A percentile compares a stretch with the other conserved stretches of the same genome.
Conservation (phyloP, 129 eudicot species). For the Mikania micrantha region DNA sequence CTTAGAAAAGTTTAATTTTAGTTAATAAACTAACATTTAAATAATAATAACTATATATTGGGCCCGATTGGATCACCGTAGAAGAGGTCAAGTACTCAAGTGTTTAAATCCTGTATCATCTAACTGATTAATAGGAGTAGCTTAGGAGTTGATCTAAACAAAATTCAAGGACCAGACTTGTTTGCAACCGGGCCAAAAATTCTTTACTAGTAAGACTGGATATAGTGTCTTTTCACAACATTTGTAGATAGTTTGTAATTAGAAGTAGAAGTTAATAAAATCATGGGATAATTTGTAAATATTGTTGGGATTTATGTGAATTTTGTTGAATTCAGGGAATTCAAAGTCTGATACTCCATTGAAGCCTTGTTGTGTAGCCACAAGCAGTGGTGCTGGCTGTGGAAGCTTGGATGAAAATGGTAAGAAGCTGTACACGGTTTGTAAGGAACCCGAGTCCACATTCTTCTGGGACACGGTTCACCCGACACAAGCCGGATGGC, state of each 20-base stretch:
- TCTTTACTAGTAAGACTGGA: too few species aligned
- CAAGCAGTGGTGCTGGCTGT: slow-evolving; percentile 27
- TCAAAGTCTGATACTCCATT: slow-evolving; percentile 59
- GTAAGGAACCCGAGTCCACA: slow-evolving; percentile 44
- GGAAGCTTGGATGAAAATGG: slow-evolving; percentile 53
- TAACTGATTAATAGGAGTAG: too few species aligned
- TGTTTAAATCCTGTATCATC: too few species aligned
- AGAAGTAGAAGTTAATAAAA: too few species aligned
- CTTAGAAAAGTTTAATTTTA: too few species aligned
- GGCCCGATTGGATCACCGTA: too few species aligned
- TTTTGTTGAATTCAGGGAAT: slow-evolving; percentile 28
- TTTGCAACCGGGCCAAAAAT: neutral
- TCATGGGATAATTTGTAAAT: neutral
- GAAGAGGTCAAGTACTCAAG: too few species aligned
- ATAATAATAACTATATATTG: too few species aligned
- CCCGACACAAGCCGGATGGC: slow-evolving; percentile 84
- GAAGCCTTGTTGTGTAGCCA: slow-evolving; percentile 66
- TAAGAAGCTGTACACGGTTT: slow-evolving; percentile 44
- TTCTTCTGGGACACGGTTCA: slow-evolving; percentile 78
- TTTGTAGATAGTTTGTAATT: too few species aligned
- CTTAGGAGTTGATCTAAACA: too few species aligned
- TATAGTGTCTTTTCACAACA: too few species aligned
- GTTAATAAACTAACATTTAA: too few species aligned
- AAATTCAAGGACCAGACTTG: neutral
- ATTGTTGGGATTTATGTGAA: neutral